Percentiles rank a stretch among this genome's conserved stretches.
Evolutionary conservation across 2,329 filamentous ascomycete genomes (phyloP).

Genomic region (Trichoderma koningiopsis): DNA sequence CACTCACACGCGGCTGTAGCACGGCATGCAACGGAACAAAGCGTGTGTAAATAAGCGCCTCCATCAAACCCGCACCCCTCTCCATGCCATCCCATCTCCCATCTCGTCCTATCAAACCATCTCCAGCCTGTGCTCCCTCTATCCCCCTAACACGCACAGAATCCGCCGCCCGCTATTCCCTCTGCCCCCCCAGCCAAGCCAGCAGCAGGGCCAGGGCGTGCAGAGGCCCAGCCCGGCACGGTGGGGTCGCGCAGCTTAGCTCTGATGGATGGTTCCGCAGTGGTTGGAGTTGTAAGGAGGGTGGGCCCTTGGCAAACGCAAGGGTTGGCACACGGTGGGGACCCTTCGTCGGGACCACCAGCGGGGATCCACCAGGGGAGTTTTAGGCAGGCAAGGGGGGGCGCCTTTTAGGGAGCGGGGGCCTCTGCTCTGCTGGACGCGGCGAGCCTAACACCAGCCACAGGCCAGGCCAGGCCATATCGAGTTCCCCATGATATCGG

Average conservation of each 20-base stretch:
- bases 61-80: not conserved
- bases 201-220: conserved; percentile 18
- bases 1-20: not conserved
- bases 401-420: not conserved
- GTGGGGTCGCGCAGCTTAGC: conserved; percentile 9
- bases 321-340: conserved; percentile 6
- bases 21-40: not conserved
- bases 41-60: conserved; percentile 15
- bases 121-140: not conserved
- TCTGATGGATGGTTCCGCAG: conserved; percentile 1
- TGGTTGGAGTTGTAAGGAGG: not conserved
- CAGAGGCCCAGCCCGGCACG: conserved; percentile 22
- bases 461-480: not conserved
- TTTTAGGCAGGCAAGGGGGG: not conserved
- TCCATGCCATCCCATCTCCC: not conserved
- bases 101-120: not conserved
- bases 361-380: not conserved
- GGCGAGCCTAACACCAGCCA: conserved; percentile 20
- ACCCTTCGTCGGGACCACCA: not conserved
- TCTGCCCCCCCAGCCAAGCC: not conserved
- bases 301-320: not conserved
- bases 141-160: not conserved
- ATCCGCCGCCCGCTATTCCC: conserved; percentile 14
- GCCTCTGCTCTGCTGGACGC: not conserved
- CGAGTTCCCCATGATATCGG: conserved; percentile 11